Evolutionary conservation across 2,329 filamentous ascomycete species (phyloP), one percentile per base, ranked within the genome.

Genomic region (Neoarthrinium moseri): DNA sequence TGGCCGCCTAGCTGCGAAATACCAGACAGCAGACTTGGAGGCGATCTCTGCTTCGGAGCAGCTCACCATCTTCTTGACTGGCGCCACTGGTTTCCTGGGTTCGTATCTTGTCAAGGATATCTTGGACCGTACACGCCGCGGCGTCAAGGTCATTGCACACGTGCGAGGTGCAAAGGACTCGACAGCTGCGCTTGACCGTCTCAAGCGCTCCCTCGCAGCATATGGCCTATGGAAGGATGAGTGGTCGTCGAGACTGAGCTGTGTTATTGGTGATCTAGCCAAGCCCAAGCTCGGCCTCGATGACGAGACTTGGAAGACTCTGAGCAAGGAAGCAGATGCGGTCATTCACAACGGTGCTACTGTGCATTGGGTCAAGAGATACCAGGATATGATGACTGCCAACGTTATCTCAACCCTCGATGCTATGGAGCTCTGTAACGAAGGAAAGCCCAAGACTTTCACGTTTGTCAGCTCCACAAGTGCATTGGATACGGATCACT

Each of bases 11-110:
- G 63, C 63, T n/a, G 50, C 58, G 18, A 66, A 60, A 47, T 73
- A 66, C 43, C 66, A 65, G 51, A 58, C 59, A 1, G 62, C 56
- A 5, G 52, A 59, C 30, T 47, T 49, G 6, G 51, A 48, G 13
- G 46, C 50, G 5, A 43, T 57, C 2, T 35, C 17, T 7, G 33
- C 52, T 15, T 34, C 56, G 20, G 39, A 39, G 21, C 26, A 23
- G 4, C 56, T 72, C 26, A 90, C 85, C 0, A 75, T 94, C 10
- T 87, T 96, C 65, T 70, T 96, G 5, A 96, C 91, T 3, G 91
- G 92, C 34, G 90, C 89, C 4, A 96, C 91, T 5, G 91, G 91
- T 3, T 96, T 96, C 73, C 68, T 96, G 17, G 91, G 91, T 22
- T 80, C 88, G 0, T 95, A 91, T 59, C 73, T 96, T 10, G 71